Evolutionary conservation across 2,329 filamentous ascomycete genomes (phyloP).

Genomic region (Zalaria sp.): DNA sequence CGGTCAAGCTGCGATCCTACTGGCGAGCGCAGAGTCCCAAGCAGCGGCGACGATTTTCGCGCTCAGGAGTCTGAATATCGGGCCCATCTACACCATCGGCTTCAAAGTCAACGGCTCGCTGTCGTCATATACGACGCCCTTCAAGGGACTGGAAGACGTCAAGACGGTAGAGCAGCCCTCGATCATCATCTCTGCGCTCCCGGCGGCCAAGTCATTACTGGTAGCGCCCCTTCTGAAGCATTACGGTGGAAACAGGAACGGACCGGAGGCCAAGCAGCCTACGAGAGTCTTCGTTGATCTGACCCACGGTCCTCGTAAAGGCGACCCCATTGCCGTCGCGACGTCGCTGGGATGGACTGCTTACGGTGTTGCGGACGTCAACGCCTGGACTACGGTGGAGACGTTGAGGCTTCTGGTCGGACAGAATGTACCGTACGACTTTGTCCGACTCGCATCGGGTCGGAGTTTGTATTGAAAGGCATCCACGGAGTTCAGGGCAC

Average conservation of each 20-base stretch:
- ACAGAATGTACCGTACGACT: conserved; percentile 79
- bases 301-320: conserved; percentile 52
- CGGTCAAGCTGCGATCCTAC: conserved; percentile 58
- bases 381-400: conserved; percentile 73
- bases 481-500: background rate
- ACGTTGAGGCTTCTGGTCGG: conserved; percentile 65
- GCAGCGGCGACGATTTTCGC: conserved; percentile 70
- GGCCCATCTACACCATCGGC: conserved; percentile 71
- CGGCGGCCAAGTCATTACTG: conserved; percentile 63
- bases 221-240: conserved; percentile 66
- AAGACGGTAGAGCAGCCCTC: conserved; percentile 69
- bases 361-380: conserved; percentile 66
- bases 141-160: conserved; percentile 61
- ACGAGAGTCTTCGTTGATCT: conserved; percentile 70
- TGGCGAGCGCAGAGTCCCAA: conserved; percentile 60
- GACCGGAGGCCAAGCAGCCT: conserved; percentile 12
- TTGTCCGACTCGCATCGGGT: conserved; percentile 60
- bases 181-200: conserved; percentile 65
- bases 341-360: conserved; percentile 64
- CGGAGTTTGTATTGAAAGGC: conserved; percentile 30
- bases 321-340: conserved; percentile 56
- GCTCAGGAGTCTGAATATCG: conserved; percentile 58
- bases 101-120: conserved; percentile 50
- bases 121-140: conserved; percentile 49
- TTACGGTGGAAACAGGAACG: conserved; percentile 36